These are phyloP conservation scores for Phlyctochytrium planicorne DNA, from an alignment of 192 early-diverging fungal genomes.

Conservation along the genomic window DNA sequence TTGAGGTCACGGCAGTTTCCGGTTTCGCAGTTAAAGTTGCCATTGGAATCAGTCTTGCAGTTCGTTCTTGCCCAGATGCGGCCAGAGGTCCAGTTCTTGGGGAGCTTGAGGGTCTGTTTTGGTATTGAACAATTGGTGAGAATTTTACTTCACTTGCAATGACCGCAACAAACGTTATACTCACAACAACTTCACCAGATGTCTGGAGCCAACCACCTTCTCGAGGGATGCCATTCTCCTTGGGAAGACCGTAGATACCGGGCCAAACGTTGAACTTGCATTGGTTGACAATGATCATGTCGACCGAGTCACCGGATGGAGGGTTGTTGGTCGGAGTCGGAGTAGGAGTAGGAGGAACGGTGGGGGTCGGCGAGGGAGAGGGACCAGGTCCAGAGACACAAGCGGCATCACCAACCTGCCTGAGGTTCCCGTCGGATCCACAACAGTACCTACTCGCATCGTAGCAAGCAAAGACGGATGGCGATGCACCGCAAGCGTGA, in stretches of 20 bases:
- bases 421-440: not conserved
- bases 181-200: no score
- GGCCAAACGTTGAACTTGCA: not conserved
- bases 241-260: not conserved
- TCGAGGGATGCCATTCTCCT: not conserved
- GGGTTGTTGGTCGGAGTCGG: slow-evolving; percentile 1
- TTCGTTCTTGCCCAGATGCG: not conserved
- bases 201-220: not conserved
- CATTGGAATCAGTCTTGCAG: not conserved
- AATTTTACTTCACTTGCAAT: no score
- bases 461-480: not conserved
- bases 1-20: not conserved
- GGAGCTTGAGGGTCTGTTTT: not conserved
- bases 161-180: no score
- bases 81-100: not conserved
- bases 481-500: not conserved
- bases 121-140: no score
- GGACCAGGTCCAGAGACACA: not conserved
- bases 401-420: not conserved
- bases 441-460: not conserved
- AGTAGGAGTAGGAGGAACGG: not conserved
- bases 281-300: not conserved
- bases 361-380: not conserved
- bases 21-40: not conserved
- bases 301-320: not conserved